A percentile compares a stretch with the other conserved stretches of the same genome.
phyloP scores from a whole-genome alignment of 768 basidiomycete genomes.

The Tricholoma saponaceum region DNA sequence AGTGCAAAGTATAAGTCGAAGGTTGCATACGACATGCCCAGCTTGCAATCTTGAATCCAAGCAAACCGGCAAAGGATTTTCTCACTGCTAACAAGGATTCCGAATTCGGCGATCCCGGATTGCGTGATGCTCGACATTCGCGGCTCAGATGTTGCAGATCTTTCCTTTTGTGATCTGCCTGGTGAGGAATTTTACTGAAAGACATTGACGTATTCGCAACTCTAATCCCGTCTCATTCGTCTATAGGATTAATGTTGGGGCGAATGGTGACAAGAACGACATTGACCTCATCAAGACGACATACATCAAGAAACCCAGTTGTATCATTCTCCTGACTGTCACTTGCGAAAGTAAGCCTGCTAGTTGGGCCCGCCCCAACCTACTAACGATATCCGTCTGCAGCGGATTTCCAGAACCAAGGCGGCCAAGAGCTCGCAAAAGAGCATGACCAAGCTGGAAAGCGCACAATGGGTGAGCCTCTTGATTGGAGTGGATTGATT shows the following conservation, averaged over 20 bases:
- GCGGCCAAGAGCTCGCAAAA: constrained; percentile 62
- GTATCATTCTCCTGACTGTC: constrained; percentile 55
- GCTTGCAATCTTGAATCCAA: constrained; percentile 61
- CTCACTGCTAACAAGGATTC: constrained; percentile 43
- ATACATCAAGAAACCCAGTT: constrained; percentile 49
- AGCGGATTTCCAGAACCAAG: constrained; percentile 84
- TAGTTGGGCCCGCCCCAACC: background rate
- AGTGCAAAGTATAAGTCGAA: constrained; percentile 49
- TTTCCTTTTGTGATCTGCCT: constrained; percentile 64
- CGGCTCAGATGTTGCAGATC: constrained; percentile 55
- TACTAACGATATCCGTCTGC: background rate
- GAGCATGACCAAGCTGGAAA: constrained; percentile 55
- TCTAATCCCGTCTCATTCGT: no score
- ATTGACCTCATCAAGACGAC: constrained; percentile 56
- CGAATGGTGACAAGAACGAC: constrained; percentile 46
- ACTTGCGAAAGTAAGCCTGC: constrained; percentile 57
- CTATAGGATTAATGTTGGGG: constrained; percentile 58
- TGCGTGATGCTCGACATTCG: constrained; percentile 56
- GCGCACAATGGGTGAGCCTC: constrained; percentile 64
- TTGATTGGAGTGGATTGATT: no score
- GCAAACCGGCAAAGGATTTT: constrained; percentile 25
- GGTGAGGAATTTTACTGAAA: no score
- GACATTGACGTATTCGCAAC: no score
- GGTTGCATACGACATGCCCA: constrained; percentile 66
- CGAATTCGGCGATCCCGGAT: no score